These are phyloP conservation scores for Candida odintsovae DNA, from an alignment of 805 yeast species.

Conservation along the genomic window DNA sequence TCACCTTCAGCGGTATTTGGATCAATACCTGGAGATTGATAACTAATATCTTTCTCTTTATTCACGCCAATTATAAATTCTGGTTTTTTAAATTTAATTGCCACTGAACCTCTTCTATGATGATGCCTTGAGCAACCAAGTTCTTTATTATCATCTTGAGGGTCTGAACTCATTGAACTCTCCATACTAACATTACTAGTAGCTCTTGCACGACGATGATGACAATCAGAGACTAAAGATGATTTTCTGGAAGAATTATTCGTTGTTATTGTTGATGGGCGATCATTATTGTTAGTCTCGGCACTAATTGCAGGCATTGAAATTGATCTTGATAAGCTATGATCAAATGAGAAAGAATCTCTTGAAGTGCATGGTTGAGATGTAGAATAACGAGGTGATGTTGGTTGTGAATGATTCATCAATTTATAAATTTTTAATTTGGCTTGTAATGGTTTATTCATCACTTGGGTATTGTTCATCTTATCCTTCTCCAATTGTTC, in stretches of 20 bases:
- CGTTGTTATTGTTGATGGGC: background rate
- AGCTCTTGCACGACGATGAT: background rate
- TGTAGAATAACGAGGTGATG: background rate
- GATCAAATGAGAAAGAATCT: background rate
- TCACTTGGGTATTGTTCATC: background rate
- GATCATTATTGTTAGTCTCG: background rate
- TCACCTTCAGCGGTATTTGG: background rate
- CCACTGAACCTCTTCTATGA: slow-evolving; percentile 25
- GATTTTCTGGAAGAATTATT: background rate
- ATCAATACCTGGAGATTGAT: background rate
- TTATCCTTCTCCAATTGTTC: background rate
- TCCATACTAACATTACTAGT: background rate
- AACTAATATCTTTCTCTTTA: background rate
- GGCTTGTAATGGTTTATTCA: background rate
- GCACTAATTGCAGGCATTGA: slow-evolving; percentile 1
- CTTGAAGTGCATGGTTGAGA: background rate
- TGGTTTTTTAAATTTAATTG: slow-evolving; percentile 16
- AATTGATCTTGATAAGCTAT: background rate
- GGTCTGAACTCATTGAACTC: background rate
- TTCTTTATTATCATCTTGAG: background rate
- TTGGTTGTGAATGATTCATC: background rate
- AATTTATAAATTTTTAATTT: background rate
- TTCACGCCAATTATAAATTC: slow-evolving; percentile 1
- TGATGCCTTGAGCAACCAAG: slow-evolving; percentile 20
- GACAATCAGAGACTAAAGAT: slow-evolving; percentile 1